These are phyloP conservation scores for Nannochloropsis granulata DNA, from an alignment of 108 stramenopile species.

Conservation along the genomic window DNA sequence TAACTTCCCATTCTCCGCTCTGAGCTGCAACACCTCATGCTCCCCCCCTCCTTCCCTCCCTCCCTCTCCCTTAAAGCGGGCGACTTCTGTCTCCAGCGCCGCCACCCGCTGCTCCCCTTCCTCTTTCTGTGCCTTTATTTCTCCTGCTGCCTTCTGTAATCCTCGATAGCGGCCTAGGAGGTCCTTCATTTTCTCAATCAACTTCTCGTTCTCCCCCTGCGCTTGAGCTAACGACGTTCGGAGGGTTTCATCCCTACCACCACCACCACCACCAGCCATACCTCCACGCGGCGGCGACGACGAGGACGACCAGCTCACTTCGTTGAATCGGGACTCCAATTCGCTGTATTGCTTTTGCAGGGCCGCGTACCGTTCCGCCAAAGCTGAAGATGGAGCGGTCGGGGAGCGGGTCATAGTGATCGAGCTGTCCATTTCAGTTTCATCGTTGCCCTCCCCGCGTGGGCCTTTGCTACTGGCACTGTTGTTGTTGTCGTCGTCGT, in stretches of 20 bases:
- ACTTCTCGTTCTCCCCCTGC: neutral
- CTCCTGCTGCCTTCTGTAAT: neutral
- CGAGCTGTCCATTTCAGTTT: neutral
- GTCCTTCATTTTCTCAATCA: neutral
- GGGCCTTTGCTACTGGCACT: too few species aligned
- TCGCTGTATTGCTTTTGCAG: neutral
- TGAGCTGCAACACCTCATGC: neutral
- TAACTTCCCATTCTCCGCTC: neutral
- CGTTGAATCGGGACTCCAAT: neutral
- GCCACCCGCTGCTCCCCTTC: neutral
- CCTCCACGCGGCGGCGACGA: neutral
- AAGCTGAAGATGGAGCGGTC: neutral
- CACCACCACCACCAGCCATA: neutral
- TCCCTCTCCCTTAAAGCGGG: neutral
- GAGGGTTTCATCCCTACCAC: neutral
- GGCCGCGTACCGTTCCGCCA: neutral
- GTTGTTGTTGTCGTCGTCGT: too few species aligned
- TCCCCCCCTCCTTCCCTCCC: neutral
- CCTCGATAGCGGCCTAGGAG: neutral
- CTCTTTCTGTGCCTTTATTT: neutral
- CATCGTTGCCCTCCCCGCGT: neutral
- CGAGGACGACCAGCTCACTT: neutral
- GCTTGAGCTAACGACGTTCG: neutral
- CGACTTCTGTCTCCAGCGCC: neutral
- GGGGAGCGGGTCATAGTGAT: neutral